Evolutionary conservation across 2,329 filamentous ascomycete genomes (phyloP), one percentile per base, ranked within the genome.

Genomic region (Fusarium armeniacum): DNA sequence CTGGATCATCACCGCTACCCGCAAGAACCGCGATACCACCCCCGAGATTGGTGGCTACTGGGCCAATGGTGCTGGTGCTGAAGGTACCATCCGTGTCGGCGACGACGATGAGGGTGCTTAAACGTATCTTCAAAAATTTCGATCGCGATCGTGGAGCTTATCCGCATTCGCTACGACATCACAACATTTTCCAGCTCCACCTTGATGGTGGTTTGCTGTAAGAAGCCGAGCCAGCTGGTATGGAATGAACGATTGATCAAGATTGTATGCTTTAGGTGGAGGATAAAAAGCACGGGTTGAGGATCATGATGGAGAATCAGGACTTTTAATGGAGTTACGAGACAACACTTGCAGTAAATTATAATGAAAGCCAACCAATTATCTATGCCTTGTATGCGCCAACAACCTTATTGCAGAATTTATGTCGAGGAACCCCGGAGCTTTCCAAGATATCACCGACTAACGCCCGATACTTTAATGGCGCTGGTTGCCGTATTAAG

Each of bases 11-110:
- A 55, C 79, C 26, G 78, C 78, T 59, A 74, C 80, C 38, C 79
- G 80, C 20, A 65, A 75, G 43, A 76, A 79, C 22, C 76, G 78
- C 8, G 80, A 82, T 22, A 77, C 78, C 6, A 78, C 76, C 16
- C 70, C 80, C 43, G 80, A 81, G 1, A 61, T 82, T 15, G 77
- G 75, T 24, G 80, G 80, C 4, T 82, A 77, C 59, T 82, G 80
- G 80, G 73, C 80, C 4, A 70, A 80, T 18, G 80, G 80, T 6
- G 70, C 78, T 3, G 69, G 74, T 9, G 67, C 76, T 8, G 80
- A 82, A 64, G 80, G 80, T 3, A 72, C 76, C 6, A 82, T 82
- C 44, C 24, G 75, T 73, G 71, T 86, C 78, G 36, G 82, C 78
- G 47, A 82, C 74, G 52, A 85, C 43, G 74, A 82, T 10, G 70